Conservation (phyloP, 129 eudicot genomes). For the Arctium minus region DNA sequence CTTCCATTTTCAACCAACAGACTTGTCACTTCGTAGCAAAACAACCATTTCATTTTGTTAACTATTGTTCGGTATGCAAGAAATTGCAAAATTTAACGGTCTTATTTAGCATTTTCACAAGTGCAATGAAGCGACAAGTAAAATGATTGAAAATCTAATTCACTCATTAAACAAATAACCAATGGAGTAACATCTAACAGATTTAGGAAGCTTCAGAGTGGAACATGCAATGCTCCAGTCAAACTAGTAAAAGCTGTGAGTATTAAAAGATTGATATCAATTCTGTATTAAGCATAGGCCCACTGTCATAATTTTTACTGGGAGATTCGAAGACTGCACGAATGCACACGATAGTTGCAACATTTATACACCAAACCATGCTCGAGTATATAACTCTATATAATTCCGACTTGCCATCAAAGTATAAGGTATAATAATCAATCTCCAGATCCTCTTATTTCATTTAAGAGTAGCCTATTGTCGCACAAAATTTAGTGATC, state of each 20-base stretch:
- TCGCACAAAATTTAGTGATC: background rate
- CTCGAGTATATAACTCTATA: background rate
- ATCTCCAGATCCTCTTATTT: background rate
- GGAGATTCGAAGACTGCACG: background rate
- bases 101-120: background rate
- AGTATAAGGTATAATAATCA: constrained; percentile 1
- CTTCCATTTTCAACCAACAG: background rate
- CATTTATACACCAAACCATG: background rate
- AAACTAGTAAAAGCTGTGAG: background rate
- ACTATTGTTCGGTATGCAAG: background rate
- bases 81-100: background rate
- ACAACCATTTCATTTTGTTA: background rate
- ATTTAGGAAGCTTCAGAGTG: background rate
- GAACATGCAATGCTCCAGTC: background rate
- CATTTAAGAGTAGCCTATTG: background rate
- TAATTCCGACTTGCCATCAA: background rate
- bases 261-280: background rate
- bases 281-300: constrained; percentile 13
- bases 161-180: background rate
- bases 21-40: constrained; percentile 4
- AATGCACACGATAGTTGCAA: background rate
- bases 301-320: background rate
- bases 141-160: background rate
- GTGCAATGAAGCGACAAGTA: background rate
- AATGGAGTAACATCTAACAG: background rate